Evolutionary conservation across 495 filamentous ascomycete species (phyloP), one percentile per base, ranked within the genome.

Genomic region (Penicillium samsonianum): DNA sequence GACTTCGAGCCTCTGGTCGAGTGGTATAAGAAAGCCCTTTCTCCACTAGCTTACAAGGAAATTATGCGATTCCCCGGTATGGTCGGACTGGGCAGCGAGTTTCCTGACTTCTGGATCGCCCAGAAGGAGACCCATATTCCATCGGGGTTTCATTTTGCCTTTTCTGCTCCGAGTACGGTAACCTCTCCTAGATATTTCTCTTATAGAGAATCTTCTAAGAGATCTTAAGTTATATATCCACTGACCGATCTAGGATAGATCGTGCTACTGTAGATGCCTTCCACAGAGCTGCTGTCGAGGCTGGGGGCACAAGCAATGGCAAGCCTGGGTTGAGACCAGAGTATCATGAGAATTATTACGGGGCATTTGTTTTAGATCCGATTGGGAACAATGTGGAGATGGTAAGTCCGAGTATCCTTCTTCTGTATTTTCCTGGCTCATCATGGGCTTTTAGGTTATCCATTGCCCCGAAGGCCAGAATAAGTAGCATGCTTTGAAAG

Each of bases 341-440:
- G 26, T 80, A 74, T 63, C 53, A 62, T 17, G 66, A 70, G 25
- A 67, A 67, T 17, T 83, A 80, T 55, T 81, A 78, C 61, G 80
- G 65, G 2, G 77, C 79, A 5, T 83, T 77, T 67, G 69, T 84
- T 28, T 45, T 76, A 20, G 82, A 84, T 71, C 74, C 77, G 1
- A 58, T 73, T 30, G 81, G 81, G 1, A 82, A 82, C 50, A 82
- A 82, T 56, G 65, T 82, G 23, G 79, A 84, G 69, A 67, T 70
- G 51, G 69, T 78, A 30, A 70, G 68, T 61, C 56, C 22, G 38
- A 14, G 37, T 17, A 40, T 11, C 37, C 16, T 40, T 2, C 7
- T 40, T 40, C 37, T 3, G 37, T 11, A 40, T 40, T 40, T 14
- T 11, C 4, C 2, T 17, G 7, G 37, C 37, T 40, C 12, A 40